Conservation (phyloP, 768 basidiomycete genomes). For the Dacryopinax primogenitus region DNA sequence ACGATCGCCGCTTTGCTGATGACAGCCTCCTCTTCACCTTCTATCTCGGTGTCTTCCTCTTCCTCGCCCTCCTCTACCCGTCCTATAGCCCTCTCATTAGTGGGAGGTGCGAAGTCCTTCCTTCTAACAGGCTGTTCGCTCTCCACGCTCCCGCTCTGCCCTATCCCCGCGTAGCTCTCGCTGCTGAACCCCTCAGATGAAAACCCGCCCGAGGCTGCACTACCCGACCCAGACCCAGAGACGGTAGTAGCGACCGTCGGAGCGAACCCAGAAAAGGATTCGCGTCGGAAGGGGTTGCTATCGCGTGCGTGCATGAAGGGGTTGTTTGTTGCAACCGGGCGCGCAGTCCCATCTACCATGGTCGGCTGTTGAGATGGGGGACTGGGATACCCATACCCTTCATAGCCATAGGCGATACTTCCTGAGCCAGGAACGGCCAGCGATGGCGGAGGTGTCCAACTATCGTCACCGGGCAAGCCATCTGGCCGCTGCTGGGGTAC, state of each 20-base stretch:
- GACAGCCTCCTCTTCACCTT: slow-evolving; percentile 32
- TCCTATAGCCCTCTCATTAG: neutral
- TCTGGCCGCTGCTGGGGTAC: neutral
- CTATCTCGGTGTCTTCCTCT: slow-evolving; percentile 33
- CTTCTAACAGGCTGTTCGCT: slow-evolving; percentile 55
- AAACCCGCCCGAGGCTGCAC: neutral
- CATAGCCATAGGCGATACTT: neutral
- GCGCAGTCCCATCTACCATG: neutral
- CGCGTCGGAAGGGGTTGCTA: slow-evolving; percentile 1
- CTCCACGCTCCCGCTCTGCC: slow-evolving; percentile 50
- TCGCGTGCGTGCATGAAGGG: neutral
- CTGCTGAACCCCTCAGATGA: neutral
- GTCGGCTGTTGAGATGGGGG: neutral
- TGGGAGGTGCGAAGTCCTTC: slow-evolving; percentile 53
- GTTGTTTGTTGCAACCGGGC: neutral
- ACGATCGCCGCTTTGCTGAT: slow-evolving; percentile 40
- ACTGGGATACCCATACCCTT: neutral
- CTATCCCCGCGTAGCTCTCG: slow-evolving; percentile 41
- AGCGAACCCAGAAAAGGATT: neutral
- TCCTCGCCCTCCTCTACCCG: slow-evolving; percentile 26
- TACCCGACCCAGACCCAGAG: slow-evolving; percentile 3
- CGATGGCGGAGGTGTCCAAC: neutral
- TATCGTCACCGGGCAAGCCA: neutral
- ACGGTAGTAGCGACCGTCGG: neutral
- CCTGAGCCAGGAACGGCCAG: neutral